Evolutionary conservation across 371 early-diverging fungal species (phyloP), one percentile per base, ranked within the genome.

Genomic region (Mortierella sp.): DNA sequence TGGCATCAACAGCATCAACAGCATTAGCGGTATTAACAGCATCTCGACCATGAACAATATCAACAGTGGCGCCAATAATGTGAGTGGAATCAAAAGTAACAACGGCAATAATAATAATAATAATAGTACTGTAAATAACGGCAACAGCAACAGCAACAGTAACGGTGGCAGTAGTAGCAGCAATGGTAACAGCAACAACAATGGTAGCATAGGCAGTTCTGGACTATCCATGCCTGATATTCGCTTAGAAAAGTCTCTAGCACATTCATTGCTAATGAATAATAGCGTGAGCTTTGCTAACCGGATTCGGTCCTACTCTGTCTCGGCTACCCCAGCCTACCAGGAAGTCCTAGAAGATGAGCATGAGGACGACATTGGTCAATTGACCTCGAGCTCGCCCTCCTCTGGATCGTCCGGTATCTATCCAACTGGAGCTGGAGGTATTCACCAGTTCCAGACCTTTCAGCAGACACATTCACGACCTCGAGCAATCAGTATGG

Each of bases 301-400:
- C 69, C 85, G 95, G 53, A 88, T 86, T 49, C 85, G 95, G 31
- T 93, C 93, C 2, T 93, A 92, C 71, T 92, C 93, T n/a, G 90
- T 93, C 28, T 89, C 91, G 68, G 90, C 92, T 22, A 86, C 90
- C 3, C 88, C 86, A 9, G 85, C 83, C 51, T 93, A 88, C 69
- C 85, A 83, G 66, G 85, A 86, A 43, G 78, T 83, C 19, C 75
- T 78, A 29, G 79, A 78, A 43, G 79, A 78, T 28, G 79, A 78
- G 56, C 73, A 72, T n/a, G 79, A 72, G 42, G 79, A 78, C 32
- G 73, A 73, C 13, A 66, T 78, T 57, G 79, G 79, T 32, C 79
- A 72, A 9, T 56, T 78, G 23, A 78, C 57, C 29, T 73, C 73
- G 19, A 78, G 79, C 49, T 78, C 83, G 15, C 81, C 82, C 13